These are phyloP conservation scores for Ramaria sp. DNA, from an alignment of 768 basidiomycete species.

Conservation along the genomic window DNA sequence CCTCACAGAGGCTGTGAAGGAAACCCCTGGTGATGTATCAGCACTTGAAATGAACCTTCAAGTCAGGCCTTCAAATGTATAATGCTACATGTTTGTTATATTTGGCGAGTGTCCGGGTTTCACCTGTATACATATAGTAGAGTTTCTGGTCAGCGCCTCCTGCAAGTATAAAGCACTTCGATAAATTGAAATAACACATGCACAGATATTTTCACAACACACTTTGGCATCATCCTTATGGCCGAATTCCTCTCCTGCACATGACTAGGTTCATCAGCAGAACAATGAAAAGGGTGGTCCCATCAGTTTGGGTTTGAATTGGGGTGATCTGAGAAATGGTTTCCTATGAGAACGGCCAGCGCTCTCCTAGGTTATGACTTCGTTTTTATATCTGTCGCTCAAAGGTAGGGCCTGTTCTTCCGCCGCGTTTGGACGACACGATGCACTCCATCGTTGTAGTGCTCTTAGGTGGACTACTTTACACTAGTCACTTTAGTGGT, in stretches of 20 bases:
- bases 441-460: constrained; percentile 1
- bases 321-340: background rate
- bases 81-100: too few species aligned
- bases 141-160: too few species aligned
- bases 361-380: constrained; percentile 3
- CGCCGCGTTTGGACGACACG: background rate
- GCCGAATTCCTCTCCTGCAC: constrained; percentile 9
- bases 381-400: constrained; percentile 8
- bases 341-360: background rate
- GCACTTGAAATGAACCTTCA: too few species aligned
- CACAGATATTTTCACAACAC: constrained; percentile 6
- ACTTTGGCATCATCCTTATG: constrained; percentile 11
- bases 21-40: too few species aligned
- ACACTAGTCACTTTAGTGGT: background rate
- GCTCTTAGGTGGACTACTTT: constrained; percentile 3
- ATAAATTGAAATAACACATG: too few species aligned
- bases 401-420: constrained; percentile 2
- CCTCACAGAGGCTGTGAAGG: too few species aligned
- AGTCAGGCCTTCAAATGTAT: too few species aligned
- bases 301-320: constrained; percentile 10
- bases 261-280: constrained; percentile 5
- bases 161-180: too few species aligned
- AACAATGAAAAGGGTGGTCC: constrained; percentile 9
- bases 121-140: too few species aligned
- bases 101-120: too few species aligned